These are phyloP conservation scores for Trifolium dubium DNA, from an alignment of 306 rosid species.

Conservation along the genomic window DNA sequence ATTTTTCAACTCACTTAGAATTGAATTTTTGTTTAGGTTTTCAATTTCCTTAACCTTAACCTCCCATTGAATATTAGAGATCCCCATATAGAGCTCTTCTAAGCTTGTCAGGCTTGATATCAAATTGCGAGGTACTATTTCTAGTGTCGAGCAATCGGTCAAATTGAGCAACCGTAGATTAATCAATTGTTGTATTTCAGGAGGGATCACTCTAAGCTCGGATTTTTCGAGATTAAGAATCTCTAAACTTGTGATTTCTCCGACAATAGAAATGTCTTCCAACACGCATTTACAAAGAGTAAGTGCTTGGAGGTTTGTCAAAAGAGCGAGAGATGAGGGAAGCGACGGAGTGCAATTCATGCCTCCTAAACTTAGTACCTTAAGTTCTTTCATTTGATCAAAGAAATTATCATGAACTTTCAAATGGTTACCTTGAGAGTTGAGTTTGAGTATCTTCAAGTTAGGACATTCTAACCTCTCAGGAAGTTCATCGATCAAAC, in stretches of 20 bases:
- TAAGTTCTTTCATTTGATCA: slow-evolving; percentile 42
- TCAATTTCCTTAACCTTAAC: slow-evolving; percentile 28
- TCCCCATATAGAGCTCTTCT: slow-evolving; percentile 49
- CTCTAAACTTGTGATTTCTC: slow-evolving; percentile 39
- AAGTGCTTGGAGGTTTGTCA: slow-evolving; percentile 46
- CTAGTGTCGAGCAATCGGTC: slow-evolving; percentile 41
- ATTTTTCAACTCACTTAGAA: slow-evolving; percentile 43
- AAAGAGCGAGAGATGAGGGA: slow-evolving; percentile 34
- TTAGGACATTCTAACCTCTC: slow-evolving; percentile 49
- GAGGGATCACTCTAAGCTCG: slow-evolving; percentile 39
- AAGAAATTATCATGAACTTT: slow-evolving; percentile 46
- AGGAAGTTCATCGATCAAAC: slow-evolving; percentile 39
- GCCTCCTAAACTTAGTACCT: slow-evolving; percentile 45
- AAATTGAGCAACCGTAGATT: slow-evolving; percentile 45
- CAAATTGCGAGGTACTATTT: slow-evolving; percentile 32
- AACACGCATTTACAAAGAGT: slow-evolving; percentile 42
- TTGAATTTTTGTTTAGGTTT: slow-evolving; percentile 23
- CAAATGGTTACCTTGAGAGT: slow-evolving; percentile 37
- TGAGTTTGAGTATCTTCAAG: slow-evolving; percentile 42
- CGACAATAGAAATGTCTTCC: slow-evolving; percentile 44
- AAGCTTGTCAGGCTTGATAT: slow-evolving; percentile 43
- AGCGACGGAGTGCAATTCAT: slow-evolving; percentile 37
- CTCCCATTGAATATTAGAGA: slow-evolving; percentile 41
- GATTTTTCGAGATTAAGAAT: slow-evolving; percentile 45
- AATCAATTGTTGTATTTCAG: slow-evolving; percentile 36